Conservation (phyloP, 2,329 filamentous ascomycete genomes). For the Fusarium compactum region DNA sequence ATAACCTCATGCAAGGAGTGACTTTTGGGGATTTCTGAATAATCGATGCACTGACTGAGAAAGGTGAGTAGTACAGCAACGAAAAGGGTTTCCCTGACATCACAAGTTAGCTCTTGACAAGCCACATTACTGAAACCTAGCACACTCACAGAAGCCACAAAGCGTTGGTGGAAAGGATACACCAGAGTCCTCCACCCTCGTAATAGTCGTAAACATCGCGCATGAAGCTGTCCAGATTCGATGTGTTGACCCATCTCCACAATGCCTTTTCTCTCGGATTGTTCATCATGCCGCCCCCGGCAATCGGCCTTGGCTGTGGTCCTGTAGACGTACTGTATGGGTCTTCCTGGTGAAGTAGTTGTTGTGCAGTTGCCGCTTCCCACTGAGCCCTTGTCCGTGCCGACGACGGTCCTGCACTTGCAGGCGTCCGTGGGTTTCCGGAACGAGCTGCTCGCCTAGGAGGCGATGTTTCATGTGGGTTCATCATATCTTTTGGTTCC, state of each 20-base stretch:
- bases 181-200: constrained; percentile 84
- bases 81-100: constrained; percentile 78
- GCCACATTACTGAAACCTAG: not conserved
- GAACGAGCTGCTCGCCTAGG: constrained; percentile 31
- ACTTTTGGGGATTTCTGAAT: constrained; percentile 77
- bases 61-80: constrained; percentile 86
- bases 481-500: constrained; percentile 59
- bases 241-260: constrained; percentile 93
- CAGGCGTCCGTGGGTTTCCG: constrained; percentile 25
- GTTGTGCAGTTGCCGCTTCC: constrained; percentile 66
- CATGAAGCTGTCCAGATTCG: constrained; percentile 89
- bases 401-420: constrained; percentile 55
- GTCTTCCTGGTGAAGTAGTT: constrained; percentile 61
- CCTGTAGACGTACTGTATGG: constrained; percentile 27
- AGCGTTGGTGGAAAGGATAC: constrained; percentile 78
- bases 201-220: constrained; percentile 89
- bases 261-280: constrained; percentile 77
- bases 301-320: constrained; percentile 47
- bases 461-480: constrained; percentile 29
- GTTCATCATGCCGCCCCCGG: constrained; percentile 48
- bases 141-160: constrained; percentile 77
- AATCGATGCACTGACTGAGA: constrained; percentile 87
- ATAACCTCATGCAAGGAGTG: constrained; percentile 65
- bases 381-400: constrained; percentile 63
- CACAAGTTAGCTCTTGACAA: constrained; percentile 17